These are phyloP conservation scores for Cairneyella variabilis DNA, from an alignment of 495 filamentous ascomycete genomes.

Conservation along the genomic window DNA sequence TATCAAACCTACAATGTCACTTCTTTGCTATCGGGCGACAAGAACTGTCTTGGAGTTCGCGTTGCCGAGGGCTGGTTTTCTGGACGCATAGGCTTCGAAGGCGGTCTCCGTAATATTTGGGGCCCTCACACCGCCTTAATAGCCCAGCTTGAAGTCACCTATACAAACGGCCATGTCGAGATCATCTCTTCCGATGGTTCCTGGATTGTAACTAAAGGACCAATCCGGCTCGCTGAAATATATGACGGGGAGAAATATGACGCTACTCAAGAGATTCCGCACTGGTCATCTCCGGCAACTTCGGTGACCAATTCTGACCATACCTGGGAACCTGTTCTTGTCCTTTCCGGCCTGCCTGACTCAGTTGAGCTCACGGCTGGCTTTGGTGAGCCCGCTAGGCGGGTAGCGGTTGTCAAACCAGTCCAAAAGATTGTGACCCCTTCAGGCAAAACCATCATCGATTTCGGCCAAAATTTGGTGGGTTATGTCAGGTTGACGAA, in stretches of 20 bases:
- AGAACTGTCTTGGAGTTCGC: slow-evolving; percentile 41
- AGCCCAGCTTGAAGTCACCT: slow-evolving; percentile 40
- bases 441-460: slow-evolving; percentile 41
- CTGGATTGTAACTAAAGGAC: slow-evolving; percentile 37
- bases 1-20: slow-evolving; percentile 49
- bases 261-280: slow-evolving; percentile 25
- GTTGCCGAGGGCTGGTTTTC: slow-evolving; percentile 54
- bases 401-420: slow-evolving; percentile 24
- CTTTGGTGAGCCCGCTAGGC: background rate
- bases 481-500: slow-evolving; percentile 37
- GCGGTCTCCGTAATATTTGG: slow-evolving; percentile 35
- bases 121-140: slow-evolving; percentile 41
- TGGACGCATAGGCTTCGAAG: slow-evolving; percentile 38
- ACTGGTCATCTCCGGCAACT: slow-evolving; percentile 18
- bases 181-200: slow-evolving; percentile 30
- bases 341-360: background rate
- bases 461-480: slow-evolving; percentile 56
- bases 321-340: background rate
- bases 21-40: slow-evolving; percentile 26
- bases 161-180: no score
- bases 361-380: background rate
- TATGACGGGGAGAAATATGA: slow-evolving; percentile 52
- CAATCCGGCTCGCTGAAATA: slow-evolving; percentile 43
- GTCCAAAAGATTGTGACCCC: slow-evolving; percentile 36
- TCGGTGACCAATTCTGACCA: background rate